Evolutionary conservation across 2,329 filamentous ascomycete species (phyloP), one percentile per base, ranked within the genome.

Genomic region (Fragosphaeria purpurea): DNA sequence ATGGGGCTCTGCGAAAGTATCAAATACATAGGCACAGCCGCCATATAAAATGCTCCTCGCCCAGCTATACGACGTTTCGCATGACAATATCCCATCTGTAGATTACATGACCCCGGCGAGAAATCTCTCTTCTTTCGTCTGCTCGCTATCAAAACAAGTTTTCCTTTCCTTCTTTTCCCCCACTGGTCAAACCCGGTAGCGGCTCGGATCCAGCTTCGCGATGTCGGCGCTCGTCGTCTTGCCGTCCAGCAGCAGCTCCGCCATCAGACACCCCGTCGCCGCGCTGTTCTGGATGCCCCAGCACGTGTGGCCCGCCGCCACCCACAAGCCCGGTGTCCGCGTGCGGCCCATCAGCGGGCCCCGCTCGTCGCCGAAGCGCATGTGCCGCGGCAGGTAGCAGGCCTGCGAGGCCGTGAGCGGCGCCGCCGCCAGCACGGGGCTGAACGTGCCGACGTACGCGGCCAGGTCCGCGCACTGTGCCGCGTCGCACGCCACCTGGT

Each of bases 221-320:
- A 89, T 74, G 55, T 82, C 74, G 5, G 85, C 83, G 58, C 85
- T 89, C 61, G 67, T 82, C 1, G 83, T 78, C 53, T 70, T 67
- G 1, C 86, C 86, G 50, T 90, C 86, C 60, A 90, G 81, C 2
- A 93, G 70, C 66, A 86, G 81, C 65, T 91, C 86, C 39, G 85
- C 84, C 71, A 93, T 84, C 40, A 91, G 65, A 67, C 83, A 87
- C 4, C 87, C 87, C 7, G 91, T 97, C 1, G 77, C 93, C 1
- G 91, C 90, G 1, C 83, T 88, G 69, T 98, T 97, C 70, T 97
- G 91, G 30, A 98, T 95, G 0, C 93, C 93, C 93, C 93, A 98
- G 69, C 91, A 97, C 1, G 89, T 95, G 71, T 98, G 93, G 0
- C 93, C 93, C 0, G 88, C 78, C 0, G 93, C 93, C 53, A 97